These are phyloP conservation scores for Favolaschia claudopus DNA, from an alignment of 768 basidiomycete genomes.

Conservation along the genomic window DNA sequence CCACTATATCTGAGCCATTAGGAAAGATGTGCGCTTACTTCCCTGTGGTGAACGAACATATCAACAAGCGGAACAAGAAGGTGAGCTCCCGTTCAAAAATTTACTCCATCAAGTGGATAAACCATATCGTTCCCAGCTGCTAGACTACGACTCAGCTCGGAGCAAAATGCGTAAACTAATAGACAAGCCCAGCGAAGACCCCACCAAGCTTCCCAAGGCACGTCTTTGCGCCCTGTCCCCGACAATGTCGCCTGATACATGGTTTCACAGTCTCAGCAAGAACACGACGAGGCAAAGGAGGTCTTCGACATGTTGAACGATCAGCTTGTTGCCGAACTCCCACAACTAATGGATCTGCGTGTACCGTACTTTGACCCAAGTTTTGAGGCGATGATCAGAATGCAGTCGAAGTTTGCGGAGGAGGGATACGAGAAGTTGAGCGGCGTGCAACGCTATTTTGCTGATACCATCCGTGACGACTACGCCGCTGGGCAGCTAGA, in stretches of 20 bases:
- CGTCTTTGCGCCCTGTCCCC: constrained; percentile 20
- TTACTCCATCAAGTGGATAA: neutral
- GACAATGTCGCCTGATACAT: too few species aligned
- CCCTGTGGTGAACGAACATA: constrained; percentile 92
- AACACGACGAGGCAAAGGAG: constrained; percentile 93
- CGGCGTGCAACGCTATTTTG: constrained; percentile 94
- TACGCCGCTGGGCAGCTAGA: constrained; percentile 97
- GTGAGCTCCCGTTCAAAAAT: constrained; percentile 43
- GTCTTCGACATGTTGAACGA: constrained; percentile 93
- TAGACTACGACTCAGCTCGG: constrained; percentile 95
- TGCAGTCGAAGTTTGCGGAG: constrained; percentile 97
- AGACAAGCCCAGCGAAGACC: constrained; percentile 94
- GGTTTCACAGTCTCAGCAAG: constrained; percentile 81
- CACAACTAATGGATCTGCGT: constrained; percentile 91
- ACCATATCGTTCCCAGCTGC: constrained; percentile 58
- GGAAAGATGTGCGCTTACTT: constrained; percentile 98
- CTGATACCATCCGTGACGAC: constrained; percentile 90
- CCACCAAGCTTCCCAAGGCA: constrained; percentile 88
- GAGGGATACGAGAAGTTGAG: constrained; percentile 98
- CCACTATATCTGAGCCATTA: constrained; percentile 93
- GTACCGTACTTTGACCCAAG: constrained; percentile 98
- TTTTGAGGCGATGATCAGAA: constrained; percentile 98
- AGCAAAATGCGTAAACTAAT: constrained; percentile 88
- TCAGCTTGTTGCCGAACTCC: constrained; percentile 90
- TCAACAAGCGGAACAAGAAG: constrained; percentile 96